A percentile compares a stretch with the other conserved stretches of the same genome.
phyloP scores from a whole-genome alignment of 345 rosid species.

The Garcia nutans region DNA sequence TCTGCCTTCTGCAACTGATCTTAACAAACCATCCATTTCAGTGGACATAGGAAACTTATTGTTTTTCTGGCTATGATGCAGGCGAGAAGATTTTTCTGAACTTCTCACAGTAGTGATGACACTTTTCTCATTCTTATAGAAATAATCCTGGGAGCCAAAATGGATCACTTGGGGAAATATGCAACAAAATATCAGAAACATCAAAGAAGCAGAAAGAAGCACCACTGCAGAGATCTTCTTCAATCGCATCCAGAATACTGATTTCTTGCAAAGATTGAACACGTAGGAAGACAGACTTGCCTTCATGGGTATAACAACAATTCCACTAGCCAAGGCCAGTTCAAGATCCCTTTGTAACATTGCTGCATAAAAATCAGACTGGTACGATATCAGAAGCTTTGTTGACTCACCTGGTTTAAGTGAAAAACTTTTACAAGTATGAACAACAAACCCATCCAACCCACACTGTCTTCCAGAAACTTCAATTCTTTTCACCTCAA shows the following conservation, averaged over 20 bases:
- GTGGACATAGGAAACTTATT: constrained; percentile 34
- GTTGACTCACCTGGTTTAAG: constrained; percentile 65
- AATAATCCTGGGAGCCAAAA: not conserved
- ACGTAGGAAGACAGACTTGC: constrained; percentile 57
- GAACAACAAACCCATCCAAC: constrained; percentile 58
- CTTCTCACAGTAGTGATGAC: constrained; percentile 17
- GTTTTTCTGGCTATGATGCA: constrained; percentile 25
- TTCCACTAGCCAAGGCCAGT: constrained; percentile 54
- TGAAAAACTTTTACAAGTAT: constrained; percentile 48
- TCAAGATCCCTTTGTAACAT: constrained; percentile 52
- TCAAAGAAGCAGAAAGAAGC: constrained; percentile 43
- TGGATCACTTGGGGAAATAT: constrained; percentile 37
- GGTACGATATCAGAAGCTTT: constrained; percentile 56
- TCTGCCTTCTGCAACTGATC: constrained; percentile 40
- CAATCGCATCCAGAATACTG: constrained; percentile 54
- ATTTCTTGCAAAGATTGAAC: constrained; percentile 58
- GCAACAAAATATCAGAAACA: constrained; percentile 47
- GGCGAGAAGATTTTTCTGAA: constrained; percentile 44
- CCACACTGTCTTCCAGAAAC: constrained; percentile 55
- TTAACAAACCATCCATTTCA: constrained; percentile 43
- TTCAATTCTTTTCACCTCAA: constrained; percentile 53
- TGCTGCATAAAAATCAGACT: constrained; percentile 49
- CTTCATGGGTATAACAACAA: constrained; percentile 64
- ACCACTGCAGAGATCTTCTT: constrained; percentile 49
- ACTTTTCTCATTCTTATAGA: too few relatives aligned